Percentiles rank a stretch among this genome's conserved stretches.
Evolutionary conservation across 176 grass and related monocot species (phyloP).

Genomic region (Cocos nucifera): DNA sequence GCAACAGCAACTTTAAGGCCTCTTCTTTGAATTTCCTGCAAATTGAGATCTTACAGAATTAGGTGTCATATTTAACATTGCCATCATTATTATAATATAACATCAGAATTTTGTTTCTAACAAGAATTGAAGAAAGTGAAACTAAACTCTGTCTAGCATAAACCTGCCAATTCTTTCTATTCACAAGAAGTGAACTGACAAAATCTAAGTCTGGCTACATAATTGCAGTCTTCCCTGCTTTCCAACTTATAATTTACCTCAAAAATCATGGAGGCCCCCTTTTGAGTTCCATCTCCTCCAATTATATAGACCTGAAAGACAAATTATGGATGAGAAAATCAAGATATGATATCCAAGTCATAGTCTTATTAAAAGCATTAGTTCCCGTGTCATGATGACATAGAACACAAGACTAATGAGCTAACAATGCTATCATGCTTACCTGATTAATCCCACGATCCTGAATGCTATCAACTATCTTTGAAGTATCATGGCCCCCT

Average conservation of each 20-base stretch:
- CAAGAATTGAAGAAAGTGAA: too few species aligned
- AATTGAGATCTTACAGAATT: not conserved
- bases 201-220: too few species aligned
- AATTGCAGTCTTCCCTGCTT: too few species aligned
- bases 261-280: constrained; percentile 81
- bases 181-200: too few species aligned
- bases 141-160: too few species aligned
- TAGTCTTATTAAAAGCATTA: too few species aligned
- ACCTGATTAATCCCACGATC: constrained; percentile 97
- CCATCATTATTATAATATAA: too few species aligned
- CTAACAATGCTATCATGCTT: not conserved
- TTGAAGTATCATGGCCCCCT: constrained; percentile 84
- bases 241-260: constrained; percentile 34
- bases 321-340: constrained; percentile 12
- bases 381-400: too few species aligned
- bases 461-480: constrained; percentile 94
- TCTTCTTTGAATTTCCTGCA: constrained; percentile 67
- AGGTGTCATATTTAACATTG: too few species aligned
- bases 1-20: constrained; percentile 77
- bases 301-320: constrained; percentile 76
- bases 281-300: constrained; percentile 93
- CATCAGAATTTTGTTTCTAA: too few species aligned
- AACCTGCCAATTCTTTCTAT: too few species aligned
- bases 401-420: not conserved
- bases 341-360: not conserved